Base-by-base conservation (phyloP, 768 basidiomycete species). In the Suillus occidentalis region DNA sequence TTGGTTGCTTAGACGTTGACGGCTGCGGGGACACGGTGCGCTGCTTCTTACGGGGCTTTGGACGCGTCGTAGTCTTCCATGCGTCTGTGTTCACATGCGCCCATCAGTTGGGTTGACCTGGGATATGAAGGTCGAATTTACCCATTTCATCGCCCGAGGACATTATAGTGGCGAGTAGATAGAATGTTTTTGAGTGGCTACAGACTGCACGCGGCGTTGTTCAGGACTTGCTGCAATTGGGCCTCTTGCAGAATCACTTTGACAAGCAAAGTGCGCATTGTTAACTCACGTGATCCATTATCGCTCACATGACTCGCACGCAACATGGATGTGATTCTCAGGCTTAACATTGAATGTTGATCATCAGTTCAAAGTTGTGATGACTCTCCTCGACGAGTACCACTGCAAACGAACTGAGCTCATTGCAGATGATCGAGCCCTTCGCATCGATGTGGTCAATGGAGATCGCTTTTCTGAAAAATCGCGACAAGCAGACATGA, bases 401-500 rank as follows among this genome's bases (percentile, higher is more conserved):
- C n/a, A 55, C 12, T 55, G 66, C 14, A 69, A 75, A 47, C 75
- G 78, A 55, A 68, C 67, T 13, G 72, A 68, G 31, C 64, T 81
- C 18, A 71, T 82, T 61, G 57, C 69, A 25, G 68, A 72, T 18
- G 88, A 89, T 69, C 81, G 83, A 57, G 77, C 83, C 7, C 71
- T 85, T 22, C 84, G 87, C 43, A 73, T 80, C n/a, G 88, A 89
- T 65, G 6, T 0, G 40, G 37, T 31, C 10, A 59, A 59, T n/a
- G 40, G 10, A 28, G 40, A 28, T 7, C 58, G 25, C 25, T 59
- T 59, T 18, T 42, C 40, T 59, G 58, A 42, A 20, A 71, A 77
- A 55, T 39, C 56, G 39, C 74, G 77, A 50, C 74, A 82, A 53
- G 91, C 89, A 12, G 91, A 92, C 67, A 73, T 75, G 62, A 78